Percentiles rank a stretch among this genome's conserved stretches.
Conservation (phyloP, 768 basidiomycete species). For the Auricularia sp. region DNA sequence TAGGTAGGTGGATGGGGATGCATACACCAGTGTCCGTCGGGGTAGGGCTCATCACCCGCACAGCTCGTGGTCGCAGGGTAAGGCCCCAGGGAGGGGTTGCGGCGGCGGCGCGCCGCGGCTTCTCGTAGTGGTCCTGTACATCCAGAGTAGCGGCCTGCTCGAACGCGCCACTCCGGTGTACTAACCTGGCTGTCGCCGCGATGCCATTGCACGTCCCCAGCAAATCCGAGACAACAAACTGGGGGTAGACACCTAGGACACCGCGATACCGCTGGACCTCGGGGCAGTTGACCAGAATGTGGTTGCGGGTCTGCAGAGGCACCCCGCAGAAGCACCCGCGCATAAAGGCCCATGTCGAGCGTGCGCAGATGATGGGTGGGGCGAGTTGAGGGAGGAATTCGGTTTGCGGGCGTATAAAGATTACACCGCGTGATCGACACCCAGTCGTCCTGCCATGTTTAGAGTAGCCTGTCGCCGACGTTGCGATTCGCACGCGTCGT, state of each 20-base stretch:
- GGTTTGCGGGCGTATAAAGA: background rate
- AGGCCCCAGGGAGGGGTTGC: no score
- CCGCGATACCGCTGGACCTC: slow-evolving; percentile 12
- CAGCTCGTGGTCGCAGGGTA: no score
- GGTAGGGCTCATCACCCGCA: no score
- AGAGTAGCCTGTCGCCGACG: background rate
- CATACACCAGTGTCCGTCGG: no score
- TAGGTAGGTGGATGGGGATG: no score
- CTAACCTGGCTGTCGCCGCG: slow-evolving; percentile 14
- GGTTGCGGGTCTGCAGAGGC: slow-evolving; percentile 15
- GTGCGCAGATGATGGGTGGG: background rate
- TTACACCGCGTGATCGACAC: background rate
- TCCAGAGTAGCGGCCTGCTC: background rate
- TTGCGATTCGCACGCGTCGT: background rate
- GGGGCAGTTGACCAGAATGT: slow-evolving; percentile 18
- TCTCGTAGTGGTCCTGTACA: background rate
- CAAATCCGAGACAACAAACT: slow-evolving; percentile 12
- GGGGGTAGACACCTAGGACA: slow-evolving; percentile 10
- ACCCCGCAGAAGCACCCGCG: slow-evolving; percentile 20
- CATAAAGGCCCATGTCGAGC: background rate
- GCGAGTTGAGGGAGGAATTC: background rate
- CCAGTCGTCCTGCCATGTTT: background rate
- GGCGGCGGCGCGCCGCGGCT: background rate
- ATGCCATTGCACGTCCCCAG: slow-evolving; percentile 18
- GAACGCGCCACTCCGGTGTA: slow-evolving; percentile 5